Conservation (phyloP, 2,329 filamentous ascomycete species). For the Aspergillus pseudotamarii region DNA sequence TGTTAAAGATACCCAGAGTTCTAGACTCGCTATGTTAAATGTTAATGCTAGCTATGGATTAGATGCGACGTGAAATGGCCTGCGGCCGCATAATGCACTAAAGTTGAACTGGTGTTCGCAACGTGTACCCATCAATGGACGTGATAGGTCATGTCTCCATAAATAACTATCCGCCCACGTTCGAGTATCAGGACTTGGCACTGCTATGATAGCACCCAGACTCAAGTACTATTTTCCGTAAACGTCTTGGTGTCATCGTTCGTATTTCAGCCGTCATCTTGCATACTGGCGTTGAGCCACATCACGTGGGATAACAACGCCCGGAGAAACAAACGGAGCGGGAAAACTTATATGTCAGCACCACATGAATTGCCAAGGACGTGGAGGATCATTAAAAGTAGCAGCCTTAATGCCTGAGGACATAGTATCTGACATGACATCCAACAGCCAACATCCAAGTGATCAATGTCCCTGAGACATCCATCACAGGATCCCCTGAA, state of each 20-base stretch:
- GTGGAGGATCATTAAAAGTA: neutral
- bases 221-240: neutral
- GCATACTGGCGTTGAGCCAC: neutral
- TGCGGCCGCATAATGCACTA: neutral
- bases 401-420: neutral
- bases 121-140: neutral
- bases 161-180: neutral
- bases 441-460: too few relatives aligned
- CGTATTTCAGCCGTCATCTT: neutral
- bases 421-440: too few relatives aligned
- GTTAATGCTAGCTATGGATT: slow-evolving; percentile 1
- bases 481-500: neutral
- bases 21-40: neutral
- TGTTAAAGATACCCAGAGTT: slow-evolving; percentile 3
- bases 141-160: neutral
- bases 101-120: neutral
- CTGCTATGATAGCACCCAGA: neutral
- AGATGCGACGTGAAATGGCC: neutral
- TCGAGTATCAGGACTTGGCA: neutral
- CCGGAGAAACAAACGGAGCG: too few relatives aligned
- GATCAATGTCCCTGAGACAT: too few relatives aligned
- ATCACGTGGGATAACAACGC: neutral
- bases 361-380: too few relatives aligned
- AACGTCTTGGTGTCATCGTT: neutral
- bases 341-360: too few relatives aligned